These are phyloP conservation scores for Gastrodia elata DNA, from an alignment of 106 monocot genomes.

Conservation along the genomic window DNA sequence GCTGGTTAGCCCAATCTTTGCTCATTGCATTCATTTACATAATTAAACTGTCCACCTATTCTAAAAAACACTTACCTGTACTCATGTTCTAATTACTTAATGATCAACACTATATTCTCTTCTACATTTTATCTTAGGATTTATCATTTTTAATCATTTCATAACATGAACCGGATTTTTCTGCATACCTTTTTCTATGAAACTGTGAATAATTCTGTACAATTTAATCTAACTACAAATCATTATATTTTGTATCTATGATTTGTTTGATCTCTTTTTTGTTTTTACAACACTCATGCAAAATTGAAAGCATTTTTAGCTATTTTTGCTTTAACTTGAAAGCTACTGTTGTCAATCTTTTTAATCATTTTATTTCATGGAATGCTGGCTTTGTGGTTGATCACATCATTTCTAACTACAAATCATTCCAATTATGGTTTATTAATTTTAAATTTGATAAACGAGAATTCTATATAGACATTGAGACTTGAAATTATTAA, in stretches of 20 bases:
- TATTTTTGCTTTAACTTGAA: not conserved
- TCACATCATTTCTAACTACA: not conserved
- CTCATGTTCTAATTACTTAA: not conserved
- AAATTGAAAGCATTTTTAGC: not conserved
- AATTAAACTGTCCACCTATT: not conserved
- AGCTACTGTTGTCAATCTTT: not conserved
- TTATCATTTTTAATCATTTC: not conserved
- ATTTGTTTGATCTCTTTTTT: not conserved
- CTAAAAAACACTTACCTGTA: not conserved
- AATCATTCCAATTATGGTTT: too few relatives aligned
- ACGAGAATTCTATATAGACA: too few relatives aligned
- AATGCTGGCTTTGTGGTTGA: not conserved
- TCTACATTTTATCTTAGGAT: not conserved
- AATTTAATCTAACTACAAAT: not conserved
- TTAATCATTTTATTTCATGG: not conserved
- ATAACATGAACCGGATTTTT: not conserved
- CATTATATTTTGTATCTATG: not conserved
- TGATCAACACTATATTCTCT: not conserved
- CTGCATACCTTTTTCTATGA: not conserved
- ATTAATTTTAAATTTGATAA: too few relatives aligned
- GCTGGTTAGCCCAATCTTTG: conserved; percentile 38
- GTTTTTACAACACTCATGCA: not conserved
- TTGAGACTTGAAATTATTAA: too few relatives aligned
- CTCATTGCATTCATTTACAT: not conserved
- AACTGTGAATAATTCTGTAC: not conserved